Percentiles rank a stretch among this genome's conserved stretches.
These are phyloP conservation scores for Penicillium simplicissimum DNA, from an alignment of 495 filamentous ascomycete species.

Conservation along the genomic window DNA sequence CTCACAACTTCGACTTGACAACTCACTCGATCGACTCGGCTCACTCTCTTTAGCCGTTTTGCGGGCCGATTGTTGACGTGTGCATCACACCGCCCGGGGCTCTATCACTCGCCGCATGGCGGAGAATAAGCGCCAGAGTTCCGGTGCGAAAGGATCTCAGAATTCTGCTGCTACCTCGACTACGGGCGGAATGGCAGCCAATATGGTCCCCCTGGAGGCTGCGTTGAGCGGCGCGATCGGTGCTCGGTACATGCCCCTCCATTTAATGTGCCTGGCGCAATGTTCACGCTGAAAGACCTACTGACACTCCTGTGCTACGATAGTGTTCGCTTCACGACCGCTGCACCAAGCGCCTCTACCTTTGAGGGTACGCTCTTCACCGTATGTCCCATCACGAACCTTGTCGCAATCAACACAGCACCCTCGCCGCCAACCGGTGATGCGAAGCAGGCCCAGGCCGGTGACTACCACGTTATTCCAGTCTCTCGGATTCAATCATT, in stretches of 20 bases:
- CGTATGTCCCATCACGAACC: conserved; percentile 65
- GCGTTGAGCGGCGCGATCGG: conserved; percentile 53
- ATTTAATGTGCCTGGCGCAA: background rate
- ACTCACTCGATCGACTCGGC: background rate
- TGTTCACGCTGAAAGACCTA: background rate
- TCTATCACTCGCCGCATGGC: conserved; percentile 33
- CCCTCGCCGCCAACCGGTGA: conserved; percentile 36
- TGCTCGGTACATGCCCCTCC: conserved; percentile 44
- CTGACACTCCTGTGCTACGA: conserved; percentile 1
- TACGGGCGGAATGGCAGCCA: conserved; percentile 39
- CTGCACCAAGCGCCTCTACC: conserved; percentile 47
- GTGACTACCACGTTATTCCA: conserved; percentile 65
- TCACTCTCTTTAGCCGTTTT: background rate
- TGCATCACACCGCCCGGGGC: conserved; percentile 23
- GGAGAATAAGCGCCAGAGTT: conserved; percentile 51
- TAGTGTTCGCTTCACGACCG: conserved; percentile 64
- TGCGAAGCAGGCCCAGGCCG: conserved; percentile 42
- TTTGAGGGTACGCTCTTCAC: conserved; percentile 68
- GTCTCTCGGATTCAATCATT: conserved; percentile 64
- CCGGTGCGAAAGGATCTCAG: conserved; percentile 41
- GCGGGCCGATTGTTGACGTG: conserved; percentile 6
- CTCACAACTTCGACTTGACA: background rate
- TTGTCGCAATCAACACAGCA: conserved; percentile 60
- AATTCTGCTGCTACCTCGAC: conserved; percentile 27
- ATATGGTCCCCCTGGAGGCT: conserved; percentile 47